phyloP scores from a whole-genome alignment of 2,329 filamentous ascomycete species.

The Cercospora beticola region DNA sequence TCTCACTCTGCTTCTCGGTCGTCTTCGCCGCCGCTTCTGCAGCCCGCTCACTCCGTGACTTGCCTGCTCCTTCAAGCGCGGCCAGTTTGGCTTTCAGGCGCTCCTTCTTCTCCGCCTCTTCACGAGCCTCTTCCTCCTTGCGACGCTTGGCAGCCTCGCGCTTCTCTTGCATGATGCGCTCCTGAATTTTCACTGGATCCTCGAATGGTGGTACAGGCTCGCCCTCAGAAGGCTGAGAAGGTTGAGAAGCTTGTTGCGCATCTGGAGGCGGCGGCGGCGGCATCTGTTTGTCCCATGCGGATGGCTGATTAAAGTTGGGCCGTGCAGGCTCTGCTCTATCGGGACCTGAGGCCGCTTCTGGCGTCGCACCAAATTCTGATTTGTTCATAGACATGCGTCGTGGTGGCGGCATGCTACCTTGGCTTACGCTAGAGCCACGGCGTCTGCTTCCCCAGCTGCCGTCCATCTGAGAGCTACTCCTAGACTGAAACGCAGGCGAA shows the following conservation, averaged over 20 bases:
- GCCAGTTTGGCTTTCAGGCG: conserved; percentile 39
- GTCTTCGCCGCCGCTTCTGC: conserved; percentile 35
- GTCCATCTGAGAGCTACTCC: conserved; percentile 65
- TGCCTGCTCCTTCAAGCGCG: conserved; percentile 34
- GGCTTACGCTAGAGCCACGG: conserved; percentile 86
- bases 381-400: conserved; percentile 60
- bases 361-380: conserved; percentile 38
- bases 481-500: conserved; percentile 81
- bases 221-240: conserved; percentile 8
- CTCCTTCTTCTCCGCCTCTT: conserved; percentile 34
- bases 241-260: neutral
- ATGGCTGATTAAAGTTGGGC: conserved; percentile 33
- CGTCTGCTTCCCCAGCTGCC: conserved; percentile 66
- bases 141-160: conserved; percentile 36
- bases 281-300: conserved; percentile 38
- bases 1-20: conserved; percentile 19
- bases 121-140: conserved; percentile 33
- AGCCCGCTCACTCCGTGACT: conserved; percentile 37
- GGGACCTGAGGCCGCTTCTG: conserved; percentile 15
- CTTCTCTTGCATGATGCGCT: conserved; percentile 50
- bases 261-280: conserved; percentile 28
- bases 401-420: conserved; percentile 70
- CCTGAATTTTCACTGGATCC: conserved; percentile 63
- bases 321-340: conserved; percentile 26
- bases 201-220: conserved; percentile 46